Base-by-base conservation (phyloP, 257 asterid genomes). In the Nicotiana paniculata region DNA sequence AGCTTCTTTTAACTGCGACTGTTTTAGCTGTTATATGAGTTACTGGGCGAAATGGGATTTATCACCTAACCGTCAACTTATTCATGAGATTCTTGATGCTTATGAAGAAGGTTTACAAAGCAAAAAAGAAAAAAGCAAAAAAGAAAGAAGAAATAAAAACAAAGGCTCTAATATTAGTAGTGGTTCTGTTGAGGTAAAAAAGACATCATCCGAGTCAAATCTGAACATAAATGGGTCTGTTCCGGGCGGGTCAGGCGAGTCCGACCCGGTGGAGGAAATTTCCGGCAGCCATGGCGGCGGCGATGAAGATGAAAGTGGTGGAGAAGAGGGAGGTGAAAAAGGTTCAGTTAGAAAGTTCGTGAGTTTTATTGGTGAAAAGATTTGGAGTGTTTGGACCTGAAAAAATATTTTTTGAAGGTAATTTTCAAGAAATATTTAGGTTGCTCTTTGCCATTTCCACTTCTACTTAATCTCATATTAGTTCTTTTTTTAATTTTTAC, bases 351-450 rank as follows among this genome's bases (percentile, higher is more conserved):
- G 93, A 82, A 91, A 87, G 68, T 88, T 92, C 81, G 90, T 92
- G 83, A 90, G 92, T 58, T 90, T 91, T 76, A 83, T 92, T 66
- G 97, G 97, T 9, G 95, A 91, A 82, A 91, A 85, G 85, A 84
- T 91, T 81, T 92, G 97, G 97, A 65, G 93, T n/a, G 93, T 90
- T 88, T 92, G 95, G 97, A 91, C 90, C 5, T 91, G 82, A 89
- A 63, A 15, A 54, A 21, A 28, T 4, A 3, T 6, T 77, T 32
- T 18, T 59, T 55, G 51, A 11, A 51, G 21, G 21, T 48, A 69
- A 77, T 17, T 72, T 78, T 79, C 83, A 81, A 62, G 58, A 81
- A 46, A 72, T 26, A 9, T 66, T 35, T 61, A 82, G 89, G 82
- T 87, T 83, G 79, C 43, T 65, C 24, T 54, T 67, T 18, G 51